Evolutionary conservation across 1,284 basidiomycete species (phyloP), one percentile per base, ranked within the genome.

Genomic region (Coniferiporia weirii): DNA sequence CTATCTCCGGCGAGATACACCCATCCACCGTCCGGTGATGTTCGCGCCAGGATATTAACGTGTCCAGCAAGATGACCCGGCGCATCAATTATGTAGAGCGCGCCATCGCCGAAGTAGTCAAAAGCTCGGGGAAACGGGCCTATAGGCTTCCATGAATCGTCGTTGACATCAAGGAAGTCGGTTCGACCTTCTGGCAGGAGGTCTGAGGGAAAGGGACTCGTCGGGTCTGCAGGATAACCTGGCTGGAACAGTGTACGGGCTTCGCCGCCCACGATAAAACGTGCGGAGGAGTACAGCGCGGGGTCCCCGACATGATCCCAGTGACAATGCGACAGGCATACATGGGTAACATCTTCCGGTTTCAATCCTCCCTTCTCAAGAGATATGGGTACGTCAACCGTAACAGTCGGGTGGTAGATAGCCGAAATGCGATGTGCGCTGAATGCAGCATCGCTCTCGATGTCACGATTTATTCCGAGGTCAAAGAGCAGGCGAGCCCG

Each of bases 101-200:
- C 79, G 2, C 83, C 83, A 61, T 86, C 83, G 15, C 75, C 76
- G 65, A 77, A 83, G 62, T 76, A 77, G 69, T 86, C 82, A 32
- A 78, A 65, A 5, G 78, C 76, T 46, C 69, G 73, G 5, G 77
- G 75, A 67, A 83, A 85, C 3, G 79, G 77, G 0, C 80, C 82
- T 35, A 84, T 62, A 10, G 65, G 64, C 17, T 45, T 54, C 60
- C 60, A 61, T 7, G 15, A 15, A 70, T 70, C 54, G 65, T 68
- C 71, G 72, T 71, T 13, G 65, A 65, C 8, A 64, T 65, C 1
- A 67, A 79, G 66, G 65, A 72, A 77, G 32, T 65, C 59, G 1
- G 76, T 79, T 57, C 81, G 77, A 4, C 69, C 75, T 0, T 64
- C 45, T 0, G 80, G 80, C 20, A 82, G 69, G 13, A 78, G 66